These are phyloP conservation scores for Mucor mucedo DNA, from an alignment of 371 early-diverging fungal genomes.

Conservation along the genomic window DNA sequence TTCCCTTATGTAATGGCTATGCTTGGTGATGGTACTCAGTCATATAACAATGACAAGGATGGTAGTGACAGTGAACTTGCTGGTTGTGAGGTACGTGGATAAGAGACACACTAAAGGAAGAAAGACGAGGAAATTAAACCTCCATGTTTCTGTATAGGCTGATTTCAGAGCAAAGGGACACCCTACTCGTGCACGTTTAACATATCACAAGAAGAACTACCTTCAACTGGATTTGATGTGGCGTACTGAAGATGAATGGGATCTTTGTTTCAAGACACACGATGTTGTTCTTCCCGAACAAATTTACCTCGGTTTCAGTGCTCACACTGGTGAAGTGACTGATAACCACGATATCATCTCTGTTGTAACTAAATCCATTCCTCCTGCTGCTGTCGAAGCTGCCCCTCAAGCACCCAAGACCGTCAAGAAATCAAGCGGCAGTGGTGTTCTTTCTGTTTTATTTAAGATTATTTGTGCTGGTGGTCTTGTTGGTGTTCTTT, in stretches of 20 bases:
- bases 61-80: slow-evolving; percentile 73
- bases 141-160: slow-evolving; percentile 33
- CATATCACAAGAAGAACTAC: slow-evolving; percentile 74
- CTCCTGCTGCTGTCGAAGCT: slow-evolving; percentile 40
- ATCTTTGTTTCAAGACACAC: slow-evolving; percentile 77
- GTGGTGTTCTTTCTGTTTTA: slow-evolving; percentile 54
- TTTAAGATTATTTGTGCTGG: slow-evolving; percentile 62
- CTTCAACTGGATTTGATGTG: slow-evolving; percentile 70
- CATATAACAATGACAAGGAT: slow-evolving; percentile 85
- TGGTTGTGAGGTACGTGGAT: slow-evolving; percentile 65
- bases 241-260: slow-evolving; percentile 73
- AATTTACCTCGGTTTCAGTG: slow-evolving; percentile 88
- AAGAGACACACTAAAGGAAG: neutral
- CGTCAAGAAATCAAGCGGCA: slow-evolving; percentile 24
- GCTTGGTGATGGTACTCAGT: slow-evolving; percentile 87
- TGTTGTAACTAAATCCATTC: slow-evolving; percentile 58
- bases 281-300: slow-evolving; percentile 77
- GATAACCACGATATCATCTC: slow-evolving; percentile 85
- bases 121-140: neutral
- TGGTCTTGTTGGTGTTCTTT: slow-evolving; percentile 60
- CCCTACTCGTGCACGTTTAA: slow-evolving; percentile 77
- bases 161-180: slow-evolving; percentile 75
- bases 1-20: slow-evolving; percentile 91
- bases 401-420: slow-evolving; percentile 29
- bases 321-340: slow-evolving; percentile 89